A percentile compares a stretch with the other conserved stretches of the same genome.
phyloP scores from a whole-genome alignment of 2,329 filamentous ascomycete species.

The Aspergillus nomiae region DNA sequence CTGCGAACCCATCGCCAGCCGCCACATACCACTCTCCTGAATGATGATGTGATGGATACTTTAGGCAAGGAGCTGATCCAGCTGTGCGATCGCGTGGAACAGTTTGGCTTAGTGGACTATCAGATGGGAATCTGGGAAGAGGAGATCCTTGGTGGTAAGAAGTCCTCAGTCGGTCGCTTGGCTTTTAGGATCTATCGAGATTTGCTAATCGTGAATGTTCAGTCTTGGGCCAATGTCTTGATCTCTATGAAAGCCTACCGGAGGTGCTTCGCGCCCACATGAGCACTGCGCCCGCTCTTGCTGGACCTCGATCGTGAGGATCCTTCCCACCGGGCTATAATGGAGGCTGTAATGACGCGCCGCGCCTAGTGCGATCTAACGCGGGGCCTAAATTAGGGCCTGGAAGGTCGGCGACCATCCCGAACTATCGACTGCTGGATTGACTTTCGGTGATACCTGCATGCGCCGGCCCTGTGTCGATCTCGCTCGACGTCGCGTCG shows the following conservation, averaged over 20 bases:
- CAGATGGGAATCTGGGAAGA: slow-evolving; percentile 97
- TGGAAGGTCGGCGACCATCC: not conserved
- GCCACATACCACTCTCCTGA: slow-evolving; percentile 64
- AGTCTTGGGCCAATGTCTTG: slow-evolving; percentile 58
- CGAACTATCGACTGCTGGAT: slow-evolving; percentile 7
- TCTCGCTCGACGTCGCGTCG: not conserved
- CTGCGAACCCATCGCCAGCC: slow-evolving; percentile 61
- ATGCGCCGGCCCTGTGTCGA: not conserved
- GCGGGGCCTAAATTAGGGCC: slow-evolving; percentile 12
- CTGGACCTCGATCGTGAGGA: slow-evolving; percentile 29
- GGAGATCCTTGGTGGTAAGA: slow-evolving; percentile 79
- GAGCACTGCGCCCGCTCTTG: slow-evolving; percentile 21
- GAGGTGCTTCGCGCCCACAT: slow-evolving; percentile 27
- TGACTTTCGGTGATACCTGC: not conserved
- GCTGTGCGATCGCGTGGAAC: slow-evolving; percentile 83
- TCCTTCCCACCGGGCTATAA: not conserved
- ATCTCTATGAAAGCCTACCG: slow-evolving; percentile 50
- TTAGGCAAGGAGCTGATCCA: slow-evolving; percentile 81
- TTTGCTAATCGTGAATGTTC: not conserved
- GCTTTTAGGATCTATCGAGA: not conserved
- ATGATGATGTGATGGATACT: slow-evolving; percentile 68
- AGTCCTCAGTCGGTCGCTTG: not conserved
- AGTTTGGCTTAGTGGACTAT: slow-evolving; percentile 93
- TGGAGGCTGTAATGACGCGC: not conserved
- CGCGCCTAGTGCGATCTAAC: slow-evolving; percentile 7